Conservation (phyloP, 495 filamentous ascomycete genomes). For the Umbilicaria muhlenbergii region DNA sequence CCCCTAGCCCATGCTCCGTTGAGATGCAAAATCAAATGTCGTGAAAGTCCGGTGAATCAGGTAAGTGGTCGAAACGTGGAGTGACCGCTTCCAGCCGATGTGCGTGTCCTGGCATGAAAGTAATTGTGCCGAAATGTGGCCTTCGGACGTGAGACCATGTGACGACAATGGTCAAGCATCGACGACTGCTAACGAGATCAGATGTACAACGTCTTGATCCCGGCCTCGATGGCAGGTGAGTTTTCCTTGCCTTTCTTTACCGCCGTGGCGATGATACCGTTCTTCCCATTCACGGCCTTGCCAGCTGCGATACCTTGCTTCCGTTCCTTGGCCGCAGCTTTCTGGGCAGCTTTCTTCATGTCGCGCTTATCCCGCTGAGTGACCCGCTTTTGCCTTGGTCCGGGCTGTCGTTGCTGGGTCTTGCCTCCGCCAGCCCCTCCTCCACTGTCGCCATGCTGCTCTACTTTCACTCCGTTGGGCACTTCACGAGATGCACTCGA, state of each 20-base stretch:
- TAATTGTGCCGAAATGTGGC: background rate
- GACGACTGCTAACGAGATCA: background rate
- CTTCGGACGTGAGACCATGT: conserved; percentile 6
- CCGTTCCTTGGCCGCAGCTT: conserved; percentile 28
- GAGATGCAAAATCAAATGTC: no score
- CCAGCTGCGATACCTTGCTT: conserved; percentile 7
- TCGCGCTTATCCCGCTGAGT: conserved; percentile 19
- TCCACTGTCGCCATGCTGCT: no score
- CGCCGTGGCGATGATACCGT: background rate
- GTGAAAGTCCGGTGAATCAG: no score
- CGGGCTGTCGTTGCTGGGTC: background rate
- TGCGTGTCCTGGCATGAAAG: background rate
- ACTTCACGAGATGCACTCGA: conserved; percentile 17
- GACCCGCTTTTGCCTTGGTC: conserved; percentile 14
- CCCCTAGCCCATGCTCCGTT: no score
- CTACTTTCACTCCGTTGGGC: no score
- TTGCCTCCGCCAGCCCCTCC: conserved; percentile 2
- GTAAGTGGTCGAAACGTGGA: no score
- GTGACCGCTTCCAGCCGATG: no score
- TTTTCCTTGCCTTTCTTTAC: background rate
- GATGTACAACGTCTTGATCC: conserved; percentile 5
- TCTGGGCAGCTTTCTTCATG: conserved; percentile 28
- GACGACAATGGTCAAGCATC: background rate
- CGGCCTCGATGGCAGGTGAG: conserved; percentile 2
- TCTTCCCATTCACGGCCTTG: background rate